Evolutionary conservation across 2,329 filamentous ascomycete genomes (phyloP), one percentile per base, ranked within the genome.

Genomic region (Cladosporium sp.): DNA sequence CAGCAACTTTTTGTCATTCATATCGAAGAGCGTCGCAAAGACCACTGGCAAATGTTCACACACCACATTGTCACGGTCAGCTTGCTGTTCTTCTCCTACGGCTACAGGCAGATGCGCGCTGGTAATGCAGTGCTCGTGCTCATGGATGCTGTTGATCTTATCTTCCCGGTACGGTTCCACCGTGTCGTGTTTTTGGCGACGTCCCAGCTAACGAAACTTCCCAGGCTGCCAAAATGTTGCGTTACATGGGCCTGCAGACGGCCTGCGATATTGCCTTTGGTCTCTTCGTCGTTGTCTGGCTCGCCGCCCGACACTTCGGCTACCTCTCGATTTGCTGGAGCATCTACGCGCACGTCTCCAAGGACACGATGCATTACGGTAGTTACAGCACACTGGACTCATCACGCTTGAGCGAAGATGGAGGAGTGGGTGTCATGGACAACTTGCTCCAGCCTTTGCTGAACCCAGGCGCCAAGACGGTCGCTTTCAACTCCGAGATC

Each of bases 1-100:
- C 92, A 97, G 73, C 91, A 95, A 72, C 87, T 97, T 59, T 76
- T 96, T 32, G 89, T 96, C 54, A 89, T 97, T 68, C 86, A 96
- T 71, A 90, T 97, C 55, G 93, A 98, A 72, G 88, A 95, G 72
- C 83, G 87, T 59, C 82, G 93, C 64, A 97, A 97, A 74, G 93
- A 98, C 64, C 86, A 96, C 71, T 87, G 83, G 75, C 92, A 97
- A 71, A 97, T 97, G 93, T 83, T 97, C 61, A 85, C 83, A 14
- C 93, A 97, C 70, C 93, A 98, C 73, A 81, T 96, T 66, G 84
- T 97, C 67, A 98, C 93, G 16, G 88, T 85, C 64, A 75, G 77
- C 4, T 82, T 98, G 42, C 84, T 98, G 58, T 83, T 84, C 53
- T 80, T 84, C 32, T 92, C 87, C 59, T 97, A 97, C 69, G 81